Base-by-base conservation (phyloP, 2,329 filamentous ascomycete genomes). In the Aureobasidium sp. region DNA sequence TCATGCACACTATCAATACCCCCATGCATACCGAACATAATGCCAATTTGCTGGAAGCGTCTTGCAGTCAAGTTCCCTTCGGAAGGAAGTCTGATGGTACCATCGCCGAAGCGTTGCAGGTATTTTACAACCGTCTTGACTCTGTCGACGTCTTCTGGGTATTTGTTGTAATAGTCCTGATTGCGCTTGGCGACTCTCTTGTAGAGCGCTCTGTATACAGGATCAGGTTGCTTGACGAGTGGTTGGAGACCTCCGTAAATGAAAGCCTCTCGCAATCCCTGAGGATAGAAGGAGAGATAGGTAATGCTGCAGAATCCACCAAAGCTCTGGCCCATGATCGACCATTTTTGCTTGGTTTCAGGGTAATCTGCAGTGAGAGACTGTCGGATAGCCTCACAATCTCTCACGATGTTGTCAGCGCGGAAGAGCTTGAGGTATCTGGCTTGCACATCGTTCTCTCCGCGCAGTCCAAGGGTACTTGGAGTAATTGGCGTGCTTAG, bases 271-370 rank as follows among this genome's bases (percentile, higher is more conserved):
- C 83, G 81, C 21, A 97, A 70, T 1, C 86, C 86, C 54, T 89
- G 79, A 0, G 88, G 88, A 61, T 76, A 84, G 66, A 87, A 83
- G 2, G 86, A 93, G 14, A 97, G 78, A 67, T 96, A 97, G 6
- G 86, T 91, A 29, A 89, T 75, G 42, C 77, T 79, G 64, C 90
- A 88, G 68, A 95, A 96, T 1, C 91, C 91, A 34, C 91, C 91
- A 68, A 95, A 97, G 14, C 85, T 90, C 71, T 96, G 91, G 7
- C 91, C 91, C 57, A 95, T 85, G 25, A 93, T 79, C 55, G 83
- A 86, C 91, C 90, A 96, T 65, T 84, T 83, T 66, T 83, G 80
- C 65, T 86, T 83, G 42, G 85, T 80, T 1, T 24, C 3, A 0
- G 86, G 82, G 61, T 83, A 86, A 48, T 83, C 80, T 4, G 75